Evolutionary conservation across 2,329 filamentous ascomycete species (phyloP), one percentile per base, ranked within the genome.

Genomic region (Colletotrichum sp.): DNA sequence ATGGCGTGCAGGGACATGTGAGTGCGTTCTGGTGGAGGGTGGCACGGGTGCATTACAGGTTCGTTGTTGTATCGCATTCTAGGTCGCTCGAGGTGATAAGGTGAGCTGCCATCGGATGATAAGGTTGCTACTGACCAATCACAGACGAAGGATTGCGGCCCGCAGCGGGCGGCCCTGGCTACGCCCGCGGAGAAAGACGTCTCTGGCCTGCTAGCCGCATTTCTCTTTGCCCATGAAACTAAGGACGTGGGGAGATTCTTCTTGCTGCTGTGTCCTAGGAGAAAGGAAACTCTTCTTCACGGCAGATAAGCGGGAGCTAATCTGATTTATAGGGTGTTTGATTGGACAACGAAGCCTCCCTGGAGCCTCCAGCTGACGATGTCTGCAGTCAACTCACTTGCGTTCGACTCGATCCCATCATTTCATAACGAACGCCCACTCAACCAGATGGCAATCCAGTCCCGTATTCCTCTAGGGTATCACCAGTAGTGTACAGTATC

Each of bases 101-200:
- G 58, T 18, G 38, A 7, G 18, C 52, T 30, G 43, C 62, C 69
- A 73, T 75, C 73, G 56, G 69, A 75, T 73, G 73, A 75, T 75
- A 75, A 75, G 69, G 55, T 43, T 28, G 4, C 3, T 4, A 10
- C 18, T 3, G 43, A n/a, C 73, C 36, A 73, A 75, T 75, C 73
- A 75, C 26, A 28, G 8, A 21, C 61, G 55, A 26, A 24, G 62
- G 14, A 48, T 9, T 13, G 16, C 21, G 73, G 28, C 38, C 73
- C 69, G 34, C 63, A 68, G 69, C 73, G 73, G 73, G 69, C 69
- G 69, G 73, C 73, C 72, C 73, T 68, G 56, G 68, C 58, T 58
- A 56, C 69, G 55, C 56, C 71, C 73, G 73, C 73, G 73, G 73
- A 75, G 73, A 75, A 75, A 65, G 61, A 26, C 28, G 21, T 38